Base-by-base conservation (phyloP, 2,329 filamentous ascomycete species). In the Ascosphaera apis region DNA sequence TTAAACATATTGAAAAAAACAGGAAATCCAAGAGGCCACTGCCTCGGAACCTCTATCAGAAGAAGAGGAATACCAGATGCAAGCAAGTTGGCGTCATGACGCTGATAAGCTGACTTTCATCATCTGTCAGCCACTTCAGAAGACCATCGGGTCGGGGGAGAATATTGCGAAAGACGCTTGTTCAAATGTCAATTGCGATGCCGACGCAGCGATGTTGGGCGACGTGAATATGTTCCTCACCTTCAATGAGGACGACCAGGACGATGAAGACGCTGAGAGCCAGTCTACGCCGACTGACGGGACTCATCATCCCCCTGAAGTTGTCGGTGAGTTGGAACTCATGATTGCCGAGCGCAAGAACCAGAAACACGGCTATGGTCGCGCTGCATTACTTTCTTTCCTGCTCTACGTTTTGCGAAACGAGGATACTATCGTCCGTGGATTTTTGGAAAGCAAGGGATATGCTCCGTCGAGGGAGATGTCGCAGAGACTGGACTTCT, bases 51-150 rank as follows among this genome's bases (percentile, higher is more conserved):
- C 76, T 0, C 65, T 95, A 35, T 73, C 68, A 0, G 61, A 93
- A 0, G 62, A 70, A 1, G 76, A 92, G 50, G 86, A 95, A 61
- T 82, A 88, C 54, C 68, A 71, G 35, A 95, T 93, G 73, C 86
- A 93, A 54, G 58, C 60, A n/a, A 81, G 73, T 43, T 95, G 86
- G 86, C 73, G 83, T 27, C 60, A 59, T 15, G 79, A 88, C 31
- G 55, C 60, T 17, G 84, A 95, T 56, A 95, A 95, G 57, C 55
- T 95, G 41, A 95, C 86, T 0, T 95, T 93, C 46, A 92, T 95
- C 51, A 56, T 79, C 37, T 92, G 82, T 49, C 57, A 63, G 7
- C 66, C 70, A 0, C 13, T 42, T 40, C 25, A 32, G 36, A 21
- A 7, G 7, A 18, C 18, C 11, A 17, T 44, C 4, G 21, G 19